Conservation (phyloP, 805 yeast genomes). For the Teunomyces cretensis region DNA sequence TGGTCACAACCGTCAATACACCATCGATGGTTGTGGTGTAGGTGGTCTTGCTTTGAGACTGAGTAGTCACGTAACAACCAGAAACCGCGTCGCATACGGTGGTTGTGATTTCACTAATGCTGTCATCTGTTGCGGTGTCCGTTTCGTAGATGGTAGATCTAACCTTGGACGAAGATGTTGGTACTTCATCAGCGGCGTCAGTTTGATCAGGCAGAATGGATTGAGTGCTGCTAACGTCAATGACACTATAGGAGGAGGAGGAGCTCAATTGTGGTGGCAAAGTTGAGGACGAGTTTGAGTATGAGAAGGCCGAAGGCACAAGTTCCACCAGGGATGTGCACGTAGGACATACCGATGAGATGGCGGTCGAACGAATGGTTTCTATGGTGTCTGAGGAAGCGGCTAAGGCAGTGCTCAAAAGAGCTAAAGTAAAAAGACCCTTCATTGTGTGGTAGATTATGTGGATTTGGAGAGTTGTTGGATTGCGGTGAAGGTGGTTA, state of each 20-base stretch:
- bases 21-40: constrained; percentile 40
- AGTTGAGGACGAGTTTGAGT: constrained; percentile 9
- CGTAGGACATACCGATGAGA: constrained; percentile 7
- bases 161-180: constrained; percentile 5
- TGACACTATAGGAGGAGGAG: background rate
- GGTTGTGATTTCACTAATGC: constrained; percentile 17
- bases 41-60: constrained; percentile 29
- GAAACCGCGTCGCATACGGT: constrained; percentile 33
- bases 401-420: constrained; percentile 6
- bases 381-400: constrained; percentile 5
- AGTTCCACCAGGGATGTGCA: constrained; percentile 3
- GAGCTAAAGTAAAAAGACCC: constrained; percentile 5
- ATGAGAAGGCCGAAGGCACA: constrained; percentile 11
- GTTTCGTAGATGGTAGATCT: constrained; percentile 19
- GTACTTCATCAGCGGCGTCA: background rate
- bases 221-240: background rate
- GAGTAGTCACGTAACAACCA: constrained; percentile 36
- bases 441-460: background rate
- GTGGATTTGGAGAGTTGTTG: background rate
- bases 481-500: background rate
- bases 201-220: background rate
- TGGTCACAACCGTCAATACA: constrained; percentile 36
- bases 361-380: constrained; percentile 7
- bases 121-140: constrained; percentile 24
- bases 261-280: constrained; percentile 3